Conservation (phyloP, 23 red algal genomes). For the Gracilaria gracilis region DNA sequence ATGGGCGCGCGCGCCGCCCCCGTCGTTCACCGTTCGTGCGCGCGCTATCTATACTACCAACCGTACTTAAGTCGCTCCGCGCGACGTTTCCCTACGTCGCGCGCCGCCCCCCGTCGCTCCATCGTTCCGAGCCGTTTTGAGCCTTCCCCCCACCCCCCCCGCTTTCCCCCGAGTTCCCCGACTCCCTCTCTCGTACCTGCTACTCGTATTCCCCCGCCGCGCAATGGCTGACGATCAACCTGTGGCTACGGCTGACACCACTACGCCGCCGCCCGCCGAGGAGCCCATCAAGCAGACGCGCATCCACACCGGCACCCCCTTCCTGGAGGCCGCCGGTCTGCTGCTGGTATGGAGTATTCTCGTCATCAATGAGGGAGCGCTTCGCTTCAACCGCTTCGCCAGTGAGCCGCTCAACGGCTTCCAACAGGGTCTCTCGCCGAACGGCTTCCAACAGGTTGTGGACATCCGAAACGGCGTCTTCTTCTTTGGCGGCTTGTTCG, state of each 20-base stretch:
- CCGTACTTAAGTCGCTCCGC: too few species aligned
- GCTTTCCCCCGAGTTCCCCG: too few species aligned
- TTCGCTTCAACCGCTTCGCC: slow-evolving; percentile 22
- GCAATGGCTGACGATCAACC: neutral
- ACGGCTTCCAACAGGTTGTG: slow-evolving; percentile 13
- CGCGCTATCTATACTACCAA: too few species aligned
- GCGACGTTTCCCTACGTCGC: too few species aligned
- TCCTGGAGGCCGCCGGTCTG: slow-evolving; percentile 15
- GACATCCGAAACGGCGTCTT: neutral
- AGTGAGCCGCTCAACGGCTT: neutral
- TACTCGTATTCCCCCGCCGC: too few species aligned
- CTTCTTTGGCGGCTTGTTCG: slow-evolving; percentile 68
- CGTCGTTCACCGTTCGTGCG: too few species aligned
- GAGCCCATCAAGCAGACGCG: neutral
- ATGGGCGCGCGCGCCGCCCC: too few species aligned
- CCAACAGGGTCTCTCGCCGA: neutral
- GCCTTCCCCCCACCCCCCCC: too few species aligned
- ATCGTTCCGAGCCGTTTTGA: too few species aligned
- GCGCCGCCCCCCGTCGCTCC: too few species aligned
- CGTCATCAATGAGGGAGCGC: slow-evolving; percentile 61
- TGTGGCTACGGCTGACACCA: neutral
- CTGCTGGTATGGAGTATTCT: slow-evolving; percentile 65
- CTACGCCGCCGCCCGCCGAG: neutral
- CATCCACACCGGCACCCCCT: slow-evolving; percentile 13
- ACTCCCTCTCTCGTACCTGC: too few species aligned